A percentile compares a stretch with the other conserved stretches of the same genome.
These are phyloP conservation scores for Solanum bulbocastanum DNA, from an alignment of 257 asterid genomes.

Conservation along the genomic window DNA sequence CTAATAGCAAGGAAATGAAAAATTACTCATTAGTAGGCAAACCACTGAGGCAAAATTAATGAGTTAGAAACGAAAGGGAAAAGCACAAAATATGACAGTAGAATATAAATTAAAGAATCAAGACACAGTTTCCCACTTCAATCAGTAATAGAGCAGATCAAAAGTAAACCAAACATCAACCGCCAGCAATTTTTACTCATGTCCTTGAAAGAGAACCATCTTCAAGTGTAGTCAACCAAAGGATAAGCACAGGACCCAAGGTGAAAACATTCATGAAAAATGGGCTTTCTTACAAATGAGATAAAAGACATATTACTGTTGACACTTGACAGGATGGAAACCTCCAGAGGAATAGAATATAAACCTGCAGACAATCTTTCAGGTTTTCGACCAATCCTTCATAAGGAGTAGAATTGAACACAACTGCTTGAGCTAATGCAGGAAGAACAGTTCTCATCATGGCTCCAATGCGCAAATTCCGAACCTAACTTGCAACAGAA, in stretches of 20 bases:
- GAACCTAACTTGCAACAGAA: slow-evolving; percentile 33
- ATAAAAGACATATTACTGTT: background rate
- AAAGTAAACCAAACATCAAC: background rate
- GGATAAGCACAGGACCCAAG: background rate
- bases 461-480: slow-evolving; percentile 93
- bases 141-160: background rate
- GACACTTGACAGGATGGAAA: background rate
- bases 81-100: background rate
- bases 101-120: background rate
- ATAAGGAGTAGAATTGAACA: slow-evolving; percentile 29
- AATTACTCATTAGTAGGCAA: background rate
- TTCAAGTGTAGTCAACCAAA: background rate
- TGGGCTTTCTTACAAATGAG: background rate
- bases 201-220: background rate
- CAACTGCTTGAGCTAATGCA: slow-evolving; percentile 87
- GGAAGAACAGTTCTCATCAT: slow-evolving; percentile 87
- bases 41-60: background rate
- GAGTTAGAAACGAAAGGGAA: background rate
- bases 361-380: slow-evolving; percentile 72
- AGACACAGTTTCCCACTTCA: background rate
- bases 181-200: background rate
- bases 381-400: slow-evolving; percentile 32
- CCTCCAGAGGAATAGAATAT: slow-evolving; percentile 12
- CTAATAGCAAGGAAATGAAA: slow-evolving; percentile 19
- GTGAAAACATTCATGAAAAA: background rate